Conservation (phyloP, 176 grass and related monocot species). For the Aechmea fasciata region DNA sequence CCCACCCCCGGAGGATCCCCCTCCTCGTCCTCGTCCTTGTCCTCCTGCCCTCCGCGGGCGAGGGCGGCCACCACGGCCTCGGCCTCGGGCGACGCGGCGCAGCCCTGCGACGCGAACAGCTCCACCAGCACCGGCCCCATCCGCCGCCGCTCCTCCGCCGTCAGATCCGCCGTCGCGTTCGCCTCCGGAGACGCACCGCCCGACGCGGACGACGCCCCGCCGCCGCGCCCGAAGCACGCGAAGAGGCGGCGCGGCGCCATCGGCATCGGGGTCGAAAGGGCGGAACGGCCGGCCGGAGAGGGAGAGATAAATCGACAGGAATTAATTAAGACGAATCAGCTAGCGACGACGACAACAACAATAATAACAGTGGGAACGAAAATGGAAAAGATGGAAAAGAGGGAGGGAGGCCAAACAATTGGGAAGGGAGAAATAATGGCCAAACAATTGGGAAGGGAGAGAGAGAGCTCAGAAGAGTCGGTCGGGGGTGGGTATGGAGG, state of each 20-base stretch:
- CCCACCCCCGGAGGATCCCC: slow-evolving; percentile 10
- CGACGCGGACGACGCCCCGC: slow-evolving; percentile 1
- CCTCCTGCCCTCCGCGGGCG: slow-evolving; percentile 15
- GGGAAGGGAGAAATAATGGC: background rate
- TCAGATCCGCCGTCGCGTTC: slow-evolving; percentile 30
- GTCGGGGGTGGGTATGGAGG: slow-evolving; percentile 5
- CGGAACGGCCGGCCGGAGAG: background rate
- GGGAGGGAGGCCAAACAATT: background rate
- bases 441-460: background rate
- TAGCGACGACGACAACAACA: no score
- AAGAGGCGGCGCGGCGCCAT: slow-evolving; percentile 63
- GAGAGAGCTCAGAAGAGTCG: slow-evolving; percentile 13
- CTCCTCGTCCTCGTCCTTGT: slow-evolving; percentile 6
- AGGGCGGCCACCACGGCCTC: slow-evolving; percentile 57
- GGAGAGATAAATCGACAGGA: background rate
- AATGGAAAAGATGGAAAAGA: no score
- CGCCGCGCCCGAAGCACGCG: slow-evolving; percentile 50
- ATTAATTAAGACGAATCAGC: no score
- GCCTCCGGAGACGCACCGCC: background rate
- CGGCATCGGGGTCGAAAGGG: no score
- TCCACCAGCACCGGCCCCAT: slow-evolving; percentile 72
- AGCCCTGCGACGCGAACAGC: slow-evolving; percentile 88
- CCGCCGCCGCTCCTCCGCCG: slow-evolving; percentile 35
- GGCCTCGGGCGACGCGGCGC: slow-evolving; percentile 57
- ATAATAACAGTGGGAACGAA: no score